Evolutionary conservation across 352 stramenopile genomes (phyloP), one percentile per base, ranked within the genome.

Genomic region (Achlya hypogyna): DNA sequence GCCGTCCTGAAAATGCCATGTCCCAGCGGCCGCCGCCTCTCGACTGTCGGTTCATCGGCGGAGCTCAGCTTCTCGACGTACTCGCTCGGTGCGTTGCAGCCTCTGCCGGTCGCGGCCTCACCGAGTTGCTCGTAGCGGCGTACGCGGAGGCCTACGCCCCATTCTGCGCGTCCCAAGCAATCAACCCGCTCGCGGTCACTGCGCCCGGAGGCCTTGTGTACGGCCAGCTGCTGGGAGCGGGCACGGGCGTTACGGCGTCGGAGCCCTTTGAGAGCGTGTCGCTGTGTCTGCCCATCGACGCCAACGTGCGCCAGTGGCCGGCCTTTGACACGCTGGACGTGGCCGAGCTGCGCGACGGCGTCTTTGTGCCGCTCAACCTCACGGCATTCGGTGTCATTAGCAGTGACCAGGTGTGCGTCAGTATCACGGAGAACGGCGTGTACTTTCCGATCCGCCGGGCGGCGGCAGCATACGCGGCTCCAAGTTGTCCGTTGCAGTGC

Each of bases 281-380:
- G 35, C 45, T 67, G 23, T 67, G 60, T n/a, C 51, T 67, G 8
- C 10, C 10, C 9, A 20, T 67, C 18, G 49, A 52, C 1, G 4
- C 42, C 18, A 67, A 58, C 14, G 51, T 67, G 22, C 40, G 28
- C 22, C 27, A 23, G 25, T 67, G 60, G 60, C n/a, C 27, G 25
- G 34, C 51, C 51, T 67, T 67, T 53, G 60, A 67, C 31, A 58
- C 42, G 16, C 5, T 67, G 14, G 60, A 67, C 51, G 42, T 67
- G 4, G 60, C 60, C 3, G 22, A 20, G 45, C 51, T 54, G 31
- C 5, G 58, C 56, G 45, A 35, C 60, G 51, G 32, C 12, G 29
- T 49, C 4, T 49, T 58, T 22, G 32, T 22, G 35, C 54, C 23
- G 27, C 38, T 10, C 29, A 58, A 54, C 49, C n/a, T 47, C 47